phyloP scores from a whole-genome alignment of 257 asterid genomes.

The Plantago elongata region DNA sequence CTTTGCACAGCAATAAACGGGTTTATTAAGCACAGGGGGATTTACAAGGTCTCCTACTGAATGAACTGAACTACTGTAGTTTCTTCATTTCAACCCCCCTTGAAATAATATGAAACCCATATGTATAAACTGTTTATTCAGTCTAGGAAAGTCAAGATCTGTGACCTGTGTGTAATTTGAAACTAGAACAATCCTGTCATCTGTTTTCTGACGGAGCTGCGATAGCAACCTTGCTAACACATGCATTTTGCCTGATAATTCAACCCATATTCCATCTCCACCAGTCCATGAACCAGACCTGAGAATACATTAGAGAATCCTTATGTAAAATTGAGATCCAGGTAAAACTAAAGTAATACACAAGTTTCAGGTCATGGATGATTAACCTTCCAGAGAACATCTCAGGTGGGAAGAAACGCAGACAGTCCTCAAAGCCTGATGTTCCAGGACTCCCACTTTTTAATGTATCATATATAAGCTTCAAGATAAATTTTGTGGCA shows the following conservation, averaged over 20 bases:
- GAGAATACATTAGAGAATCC: slow-evolving; percentile 21
- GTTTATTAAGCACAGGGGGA: slow-evolving; percentile 12
- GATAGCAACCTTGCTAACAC: slow-evolving; percentile 90
- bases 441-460: slow-evolving; percentile 86
- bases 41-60: background rate
- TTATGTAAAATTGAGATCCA: slow-evolving; percentile 1
- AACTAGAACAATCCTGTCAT: slow-evolving; percentile 91
- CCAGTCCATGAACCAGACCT: slow-evolving; percentile 99
- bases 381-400: slow-evolving; percentile 87
- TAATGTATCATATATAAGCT: slow-evolving; percentile 91
- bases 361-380: slow-evolving; percentile 1
- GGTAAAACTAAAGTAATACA: slow-evolving; percentile 11
- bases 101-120: background rate
- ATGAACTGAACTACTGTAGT: slow-evolving; percentile 6
- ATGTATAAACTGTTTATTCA: slow-evolving; percentile 11
- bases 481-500: slow-evolving; percentile 23
- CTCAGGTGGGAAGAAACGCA: slow-evolving; percentile 83
- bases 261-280: slow-evolving; percentile 96
- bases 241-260: slow-evolving; percentile 97
- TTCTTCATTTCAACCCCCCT: slow-evolving; percentile 1
- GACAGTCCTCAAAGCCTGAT: slow-evolving; percentile 81
- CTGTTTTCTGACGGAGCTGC: slow-evolving; percentile 82
- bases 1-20: slow-evolving; percentile 4
- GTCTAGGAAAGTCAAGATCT: slow-evolving; percentile 21
- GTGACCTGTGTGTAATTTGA: slow-evolving; percentile 96